phyloP scores from a whole-genome alignment of 2,329 filamentous ascomycete species.

The Penicillium sp. region DNA sequence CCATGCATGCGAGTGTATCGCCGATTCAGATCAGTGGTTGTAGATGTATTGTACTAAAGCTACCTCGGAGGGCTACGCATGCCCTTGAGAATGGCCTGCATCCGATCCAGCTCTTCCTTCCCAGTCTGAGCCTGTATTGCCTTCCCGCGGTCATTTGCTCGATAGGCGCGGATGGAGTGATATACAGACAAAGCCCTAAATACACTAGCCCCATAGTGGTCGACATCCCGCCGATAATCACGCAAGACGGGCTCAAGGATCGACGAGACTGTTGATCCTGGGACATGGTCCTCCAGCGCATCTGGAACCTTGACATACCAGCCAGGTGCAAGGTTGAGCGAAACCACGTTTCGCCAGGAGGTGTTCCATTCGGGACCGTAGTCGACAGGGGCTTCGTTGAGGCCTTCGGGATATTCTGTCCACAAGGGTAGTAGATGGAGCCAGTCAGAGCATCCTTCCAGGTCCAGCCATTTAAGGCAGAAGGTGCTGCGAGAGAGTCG shows the following conservation, averaged over 20 bases:
- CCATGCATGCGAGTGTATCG: not conserved
- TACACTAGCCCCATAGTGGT: not conserved
- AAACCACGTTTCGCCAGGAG: slow-evolving; percentile 47
- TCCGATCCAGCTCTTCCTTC: not conserved
- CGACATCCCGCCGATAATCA: not conserved
- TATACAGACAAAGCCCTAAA: not conserved
- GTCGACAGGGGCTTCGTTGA: slow-evolving; percentile 16
- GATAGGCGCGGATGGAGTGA: not conserved
- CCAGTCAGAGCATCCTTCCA: slow-evolving; percentile 62
- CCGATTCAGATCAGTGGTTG: not conserved
- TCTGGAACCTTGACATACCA: slow-evolving; percentile 10
- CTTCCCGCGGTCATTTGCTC: not conserved
- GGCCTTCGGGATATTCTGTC: slow-evolving; percentile 32
- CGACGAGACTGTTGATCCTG: not conserved
- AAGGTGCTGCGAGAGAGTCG: slow-evolving; percentile 57
- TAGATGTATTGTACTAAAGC: not conserved
- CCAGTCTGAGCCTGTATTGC: not conserved
- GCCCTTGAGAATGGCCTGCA: not conserved
- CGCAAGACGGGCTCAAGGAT: not conserved
- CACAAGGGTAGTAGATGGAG: slow-evolving; percentile 51
- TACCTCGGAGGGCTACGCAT: not conserved
- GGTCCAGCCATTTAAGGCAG: slow-evolving; percentile 61
- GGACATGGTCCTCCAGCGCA: not conserved
- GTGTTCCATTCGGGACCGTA: slow-evolving; percentile 47
- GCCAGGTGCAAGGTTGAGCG: slow-evolving; percentile 43